Conservation (phyloP, 306 rosid genomes). For the Heteromeles arbutifolia region DNA sequence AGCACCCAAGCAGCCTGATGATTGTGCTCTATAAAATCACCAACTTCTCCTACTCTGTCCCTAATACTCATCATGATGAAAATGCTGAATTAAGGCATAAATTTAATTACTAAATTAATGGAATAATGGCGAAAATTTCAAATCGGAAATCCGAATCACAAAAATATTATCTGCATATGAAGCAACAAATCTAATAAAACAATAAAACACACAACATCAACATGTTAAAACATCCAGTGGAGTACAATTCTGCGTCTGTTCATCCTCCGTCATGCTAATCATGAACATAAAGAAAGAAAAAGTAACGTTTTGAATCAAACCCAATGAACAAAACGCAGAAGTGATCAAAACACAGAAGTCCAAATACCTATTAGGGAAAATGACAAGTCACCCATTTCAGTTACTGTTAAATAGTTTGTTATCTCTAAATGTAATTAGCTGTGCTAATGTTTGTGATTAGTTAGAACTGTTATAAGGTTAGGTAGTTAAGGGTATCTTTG, state of each 20-base stretch:
- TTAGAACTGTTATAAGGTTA: too few relatives aligned
- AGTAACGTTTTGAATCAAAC: not conserved
- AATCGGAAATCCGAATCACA: not conserved
- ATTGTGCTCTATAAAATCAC: constrained; percentile 23
- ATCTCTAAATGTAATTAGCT: too few relatives aligned
- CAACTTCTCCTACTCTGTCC: constrained; percentile 27
- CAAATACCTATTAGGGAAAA: not conserved
- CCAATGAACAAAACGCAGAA: constrained; percentile 6
- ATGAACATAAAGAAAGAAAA: not conserved
- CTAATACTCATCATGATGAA: constrained; percentile 27
- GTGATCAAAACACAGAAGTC: not conserved
- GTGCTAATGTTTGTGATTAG: too few relatives aligned
- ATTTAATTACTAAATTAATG: not conserved
- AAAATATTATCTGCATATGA: not conserved
- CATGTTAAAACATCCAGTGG: not conserved
- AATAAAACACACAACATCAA: not conserved
- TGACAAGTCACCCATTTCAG: too few relatives aligned
- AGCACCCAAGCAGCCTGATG: constrained; percentile 14
- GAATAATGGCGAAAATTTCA: not conserved
- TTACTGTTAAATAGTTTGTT: too few relatives aligned
- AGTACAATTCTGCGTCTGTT: not conserved
- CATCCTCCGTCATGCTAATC: not conserved
- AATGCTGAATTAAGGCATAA: constrained; percentile 16
- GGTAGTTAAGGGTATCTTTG: too few relatives aligned
- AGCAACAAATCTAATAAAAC: constrained; percentile 2